These are phyloP conservation scores for Houttuynia cordata DNA, from an alignment of 164 flowering plant species.

Conservation along the genomic window DNA sequence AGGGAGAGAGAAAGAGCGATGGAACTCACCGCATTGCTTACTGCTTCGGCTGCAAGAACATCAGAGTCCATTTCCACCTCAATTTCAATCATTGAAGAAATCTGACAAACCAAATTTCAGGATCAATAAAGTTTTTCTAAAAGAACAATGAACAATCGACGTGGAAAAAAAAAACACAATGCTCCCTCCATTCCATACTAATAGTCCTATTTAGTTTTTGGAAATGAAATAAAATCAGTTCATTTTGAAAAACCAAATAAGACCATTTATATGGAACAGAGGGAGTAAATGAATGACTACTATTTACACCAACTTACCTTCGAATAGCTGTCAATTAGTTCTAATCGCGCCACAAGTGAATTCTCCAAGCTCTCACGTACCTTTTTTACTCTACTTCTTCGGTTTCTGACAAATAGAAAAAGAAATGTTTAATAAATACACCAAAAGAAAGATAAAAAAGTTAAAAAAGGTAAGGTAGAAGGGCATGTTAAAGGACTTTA, in stretches of 20 bases:
- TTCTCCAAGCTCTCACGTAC: constrained; percentile 76
- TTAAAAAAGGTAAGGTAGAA: not conserved
- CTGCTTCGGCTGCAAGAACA: constrained; percentile 93
- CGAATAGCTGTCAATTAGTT: constrained; percentile 81
- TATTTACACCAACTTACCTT: constrained; percentile 36
- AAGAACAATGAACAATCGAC: not conserved
- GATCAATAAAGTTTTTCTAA: not conserved
- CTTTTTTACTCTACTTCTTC: constrained; percentile 60
- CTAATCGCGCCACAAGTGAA: constrained; percentile 62
- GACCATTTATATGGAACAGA: too few species aligned
- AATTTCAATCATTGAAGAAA: constrained; percentile 97
- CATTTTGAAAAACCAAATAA: too few species aligned
- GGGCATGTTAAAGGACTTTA: constrained; percentile 16
- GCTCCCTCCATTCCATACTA: too few species aligned
- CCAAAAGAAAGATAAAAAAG: not conserved
- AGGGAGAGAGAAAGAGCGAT: not conserved
- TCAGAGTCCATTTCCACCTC: constrained; percentile 93
- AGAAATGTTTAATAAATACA: not conserved
- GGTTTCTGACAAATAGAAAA: constrained; percentile 30
- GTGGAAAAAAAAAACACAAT: too few species aligned
- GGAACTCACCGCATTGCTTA: constrained; percentile 62
- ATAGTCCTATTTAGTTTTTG: too few species aligned
- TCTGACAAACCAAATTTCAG: constrained; percentile 31
- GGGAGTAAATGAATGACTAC: not conserved
- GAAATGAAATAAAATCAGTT: too few species aligned